Conservation (phyloP, 2,329 filamentous ascomycete species). For the Penicillium sp. region DNA sequence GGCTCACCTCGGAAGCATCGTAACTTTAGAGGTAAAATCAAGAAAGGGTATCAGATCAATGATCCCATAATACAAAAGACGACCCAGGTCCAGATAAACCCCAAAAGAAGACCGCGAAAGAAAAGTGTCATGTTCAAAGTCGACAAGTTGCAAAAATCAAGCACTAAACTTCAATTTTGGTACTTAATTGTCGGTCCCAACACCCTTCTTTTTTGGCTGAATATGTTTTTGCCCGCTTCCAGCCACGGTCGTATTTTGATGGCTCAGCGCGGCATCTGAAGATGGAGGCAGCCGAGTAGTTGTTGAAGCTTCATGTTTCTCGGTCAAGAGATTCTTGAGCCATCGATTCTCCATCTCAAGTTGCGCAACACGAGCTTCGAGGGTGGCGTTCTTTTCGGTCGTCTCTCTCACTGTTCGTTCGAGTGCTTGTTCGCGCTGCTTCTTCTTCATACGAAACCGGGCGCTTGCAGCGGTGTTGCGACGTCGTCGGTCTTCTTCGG, state of each 20-base stretch:
- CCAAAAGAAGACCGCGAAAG: constrained; percentile 14
- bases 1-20: constrained; percentile 6
- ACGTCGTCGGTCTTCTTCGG: constrained; percentile 88
- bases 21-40: not conserved
- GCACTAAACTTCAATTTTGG: constrained; percentile 16
- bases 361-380: constrained; percentile 75
- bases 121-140: constrained; percentile 16
- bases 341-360: constrained; percentile 85
- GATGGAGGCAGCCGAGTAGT: constrained; percentile 28
- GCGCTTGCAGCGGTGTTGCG: constrained; percentile 88
- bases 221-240: constrained; percentile 42
- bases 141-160: constrained; percentile 9
- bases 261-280: constrained; percentile 29
- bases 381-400: constrained; percentile 73
- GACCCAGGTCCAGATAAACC: constrained; percentile 4
- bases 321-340: constrained; percentile 78
- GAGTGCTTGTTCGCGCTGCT: constrained; percentile 86
- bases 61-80: not conserved
- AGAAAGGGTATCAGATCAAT: constrained; percentile 14
- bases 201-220: constrained; percentile 46
- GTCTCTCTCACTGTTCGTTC: constrained; percentile 83
- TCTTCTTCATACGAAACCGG: constrained; percentile 93
- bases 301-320: constrained; percentile 66
- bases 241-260: constrained; percentile 25
- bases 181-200: constrained; percentile 38